phyloP scores from a whole-genome alignment of 108 stramenopile species.

The Bacterosira constricta region DNA sequence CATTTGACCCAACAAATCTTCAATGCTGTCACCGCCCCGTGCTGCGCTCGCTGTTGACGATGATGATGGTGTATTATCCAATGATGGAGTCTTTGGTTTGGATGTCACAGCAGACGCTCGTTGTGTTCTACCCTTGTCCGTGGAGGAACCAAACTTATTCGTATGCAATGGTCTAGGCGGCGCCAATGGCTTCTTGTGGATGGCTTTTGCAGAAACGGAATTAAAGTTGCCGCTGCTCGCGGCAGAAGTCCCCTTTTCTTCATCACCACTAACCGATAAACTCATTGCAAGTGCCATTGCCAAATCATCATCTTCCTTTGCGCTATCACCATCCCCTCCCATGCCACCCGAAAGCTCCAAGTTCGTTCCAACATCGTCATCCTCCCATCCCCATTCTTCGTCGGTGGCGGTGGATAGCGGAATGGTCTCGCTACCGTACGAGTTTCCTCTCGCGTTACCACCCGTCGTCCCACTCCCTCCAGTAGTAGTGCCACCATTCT shows the following conservation, averaged over 20 bases:
- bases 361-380: constrained; percentile 28
- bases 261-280: constrained; percentile 22
- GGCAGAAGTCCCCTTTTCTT: no score
- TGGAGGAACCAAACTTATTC: neutral
- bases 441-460: neutral
- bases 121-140: neutral
- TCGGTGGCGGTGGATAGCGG: constrained; percentile 49
- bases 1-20: constrained; percentile 45
- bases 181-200: no score
- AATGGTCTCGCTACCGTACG: constrained; percentile 17
- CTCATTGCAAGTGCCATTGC: constrained; percentile 49
- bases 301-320: constrained; percentile 45
- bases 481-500: neutral
- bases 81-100: neutral
- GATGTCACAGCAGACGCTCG: neutral
- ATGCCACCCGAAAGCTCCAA: constrained; percentile 40
- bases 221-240: neutral
- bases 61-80: neutral
- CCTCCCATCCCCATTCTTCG: constrained; percentile 54
- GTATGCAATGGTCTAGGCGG: neutral
- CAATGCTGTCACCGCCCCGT: constrained; percentile 29
- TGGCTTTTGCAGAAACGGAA: neutral
- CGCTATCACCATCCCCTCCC: constrained; percentile 14
- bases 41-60: neutral
- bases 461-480: neutral